Evolutionary conservation across 2,329 filamentous ascomycete species (phyloP).

Genomic region (Fonsecaea monophora): DNA sequence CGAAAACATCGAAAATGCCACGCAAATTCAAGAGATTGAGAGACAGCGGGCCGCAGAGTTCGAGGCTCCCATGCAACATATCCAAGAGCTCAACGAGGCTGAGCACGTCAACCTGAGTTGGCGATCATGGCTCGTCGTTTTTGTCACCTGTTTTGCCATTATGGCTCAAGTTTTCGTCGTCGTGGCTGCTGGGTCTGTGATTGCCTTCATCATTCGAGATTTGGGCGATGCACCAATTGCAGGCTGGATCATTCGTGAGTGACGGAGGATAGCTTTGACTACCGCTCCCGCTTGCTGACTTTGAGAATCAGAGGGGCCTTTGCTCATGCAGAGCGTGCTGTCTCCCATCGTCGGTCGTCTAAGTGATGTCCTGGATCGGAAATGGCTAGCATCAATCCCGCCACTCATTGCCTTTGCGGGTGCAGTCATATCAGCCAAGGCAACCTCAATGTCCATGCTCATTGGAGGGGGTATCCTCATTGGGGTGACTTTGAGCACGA

Average conservation of each 20-base stretch:
- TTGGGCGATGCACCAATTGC: conserved; percentile 58
- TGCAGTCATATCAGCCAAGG: conserved; percentile 62
- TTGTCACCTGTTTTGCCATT: conserved; percentile 60
- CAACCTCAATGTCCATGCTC: conserved; percentile 62
- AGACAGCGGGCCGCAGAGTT: conserved; percentile 30
- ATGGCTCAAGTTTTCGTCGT: conserved; percentile 64
- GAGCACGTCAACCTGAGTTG: conserved; percentile 59
- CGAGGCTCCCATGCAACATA: conserved; percentile 33
- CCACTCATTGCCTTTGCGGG: conserved; percentile 62
- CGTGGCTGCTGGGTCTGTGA: conserved; percentile 62
- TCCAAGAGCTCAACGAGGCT: conserved; percentile 34
- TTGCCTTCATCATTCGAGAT: conserved; percentile 63
- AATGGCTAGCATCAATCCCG: conserved; percentile 60
- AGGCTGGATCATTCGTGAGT: conserved; percentile 62
- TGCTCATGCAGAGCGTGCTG: conserved; percentile 64
- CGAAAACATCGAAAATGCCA: conserved; percentile 32
- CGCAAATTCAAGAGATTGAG: conserved; percentile 11
- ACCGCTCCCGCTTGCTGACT: conserved; percentile 3
- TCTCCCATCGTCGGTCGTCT: conserved; percentile 64
- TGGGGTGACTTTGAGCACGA: conserved; percentile 61
- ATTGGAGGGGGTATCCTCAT: conserved; percentile 66
- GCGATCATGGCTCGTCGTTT: conserved; percentile 61
- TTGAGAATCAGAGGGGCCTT: conserved; percentile 54
- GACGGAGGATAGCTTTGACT: not conserved
- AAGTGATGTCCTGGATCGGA: conserved; percentile 64